Conservation (phyloP, 148 eudicot genomes). For the Hydrangea macrophylla region DNA sequence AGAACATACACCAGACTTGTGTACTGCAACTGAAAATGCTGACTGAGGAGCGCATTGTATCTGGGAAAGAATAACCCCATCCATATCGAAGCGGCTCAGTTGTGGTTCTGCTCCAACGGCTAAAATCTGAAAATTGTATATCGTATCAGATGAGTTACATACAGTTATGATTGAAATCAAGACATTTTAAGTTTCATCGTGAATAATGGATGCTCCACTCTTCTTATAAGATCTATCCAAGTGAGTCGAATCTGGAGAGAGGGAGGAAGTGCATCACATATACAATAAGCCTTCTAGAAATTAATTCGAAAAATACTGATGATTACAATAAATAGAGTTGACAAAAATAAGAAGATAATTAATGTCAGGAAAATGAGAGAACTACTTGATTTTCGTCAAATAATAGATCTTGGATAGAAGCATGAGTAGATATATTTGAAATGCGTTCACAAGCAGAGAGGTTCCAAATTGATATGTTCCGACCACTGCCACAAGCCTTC, state of each 20-base stretch:
- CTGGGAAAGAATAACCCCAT: conserved; percentile 73
- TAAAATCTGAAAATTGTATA: conserved; percentile 50
- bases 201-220: too few species aligned
- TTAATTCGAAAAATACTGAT: not conserved
- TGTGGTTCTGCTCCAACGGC: conserved; percentile 89
- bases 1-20: conserved; percentile 75
- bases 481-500: conserved; percentile 88
- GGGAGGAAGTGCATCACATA: not conserved
- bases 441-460: conserved; percentile 81
- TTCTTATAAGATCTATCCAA: too few species aligned
- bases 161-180: not conserved
- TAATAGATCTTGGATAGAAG: conserved; percentile 67
- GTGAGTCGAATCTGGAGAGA: not conserved
- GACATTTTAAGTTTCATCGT: not conserved
- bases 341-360: not conserved
- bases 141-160: not conserved
- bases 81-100: conserved; percentile 79
- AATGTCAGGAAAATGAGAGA: conserved; percentile 16
- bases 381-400: conserved; percentile 88
- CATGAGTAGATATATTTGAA: conserved; percentile 43
- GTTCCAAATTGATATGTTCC: conserved; percentile 75
- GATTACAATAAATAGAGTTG: not conserved
- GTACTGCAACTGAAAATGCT: conserved; percentile 71
- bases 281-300: not conserved
- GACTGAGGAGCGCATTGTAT: conserved; percentile 90